Evolutionary conservation across 345 rosid species (phyloP).

Genomic region (Melaleuca alternifolia): DNA sequence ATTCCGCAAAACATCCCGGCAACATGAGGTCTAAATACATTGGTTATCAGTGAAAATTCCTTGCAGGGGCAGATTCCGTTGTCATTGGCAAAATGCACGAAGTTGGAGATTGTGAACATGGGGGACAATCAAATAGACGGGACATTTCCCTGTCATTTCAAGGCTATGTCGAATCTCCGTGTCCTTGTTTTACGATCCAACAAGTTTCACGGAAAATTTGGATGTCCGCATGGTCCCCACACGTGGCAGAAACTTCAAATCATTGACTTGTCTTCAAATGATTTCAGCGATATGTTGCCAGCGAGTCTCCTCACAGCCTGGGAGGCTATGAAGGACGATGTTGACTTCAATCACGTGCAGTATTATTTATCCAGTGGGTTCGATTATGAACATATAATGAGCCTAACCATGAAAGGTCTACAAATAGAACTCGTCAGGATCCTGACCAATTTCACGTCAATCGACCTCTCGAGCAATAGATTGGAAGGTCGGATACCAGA

Average conservation of each 20-base stretch:
- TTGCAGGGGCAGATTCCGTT: conserved; percentile 15
- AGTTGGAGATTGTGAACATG: conserved; percentile 21
- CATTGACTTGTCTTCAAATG: conserved; percentile 25
- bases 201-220: conserved; percentile 16
- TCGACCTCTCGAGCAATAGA: not conserved
- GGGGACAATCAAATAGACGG: conserved; percentile 23
- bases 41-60: conserved; percentile 22
- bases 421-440: conserved; percentile 12
- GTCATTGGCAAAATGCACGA: conserved; percentile 13
- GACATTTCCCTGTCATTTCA: conserved; percentile 22
- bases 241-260: conserved; percentile 24
- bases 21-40: conserved; percentile 8
- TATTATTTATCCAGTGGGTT: too few relatives aligned
- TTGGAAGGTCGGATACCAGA: conserved; percentile 7
- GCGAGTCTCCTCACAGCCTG: not conserved
- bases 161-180: conserved; percentile 1
- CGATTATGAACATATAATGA: conserved; percentile 5
- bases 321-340: not conserved
- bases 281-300: conserved; percentile 3
- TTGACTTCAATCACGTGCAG: not conserved
- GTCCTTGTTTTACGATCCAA: conserved; percentile 36
- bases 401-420: conserved; percentile 30
- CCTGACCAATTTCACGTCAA: not conserved
- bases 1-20: conserved; percentile 7
- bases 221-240: not conserved